These are phyloP conservation scores for Pistacia integerrima DNA, from an alignment of 345 rosid genomes.

Conservation along the genomic window DNA sequence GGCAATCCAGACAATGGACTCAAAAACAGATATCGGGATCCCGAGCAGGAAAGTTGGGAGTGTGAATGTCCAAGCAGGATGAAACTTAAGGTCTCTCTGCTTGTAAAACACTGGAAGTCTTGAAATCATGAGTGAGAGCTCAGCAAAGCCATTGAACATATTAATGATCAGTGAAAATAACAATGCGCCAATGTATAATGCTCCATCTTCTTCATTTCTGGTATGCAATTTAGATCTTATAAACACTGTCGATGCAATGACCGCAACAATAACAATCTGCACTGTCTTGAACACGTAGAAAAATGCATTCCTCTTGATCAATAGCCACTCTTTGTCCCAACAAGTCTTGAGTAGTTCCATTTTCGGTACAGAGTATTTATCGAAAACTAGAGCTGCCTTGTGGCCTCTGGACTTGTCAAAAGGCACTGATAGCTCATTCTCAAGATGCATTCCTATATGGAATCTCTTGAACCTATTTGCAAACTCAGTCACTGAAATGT, in stretches of 20 bases:
- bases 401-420: conserved; percentile 63
- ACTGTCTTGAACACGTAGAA: conserved; percentile 71
- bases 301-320: conserved; percentile 67
- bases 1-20: conserved; percentile 63
- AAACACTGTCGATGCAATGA: conserved; percentile 61
- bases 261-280: conserved; percentile 62
- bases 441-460: conserved; percentile 62
- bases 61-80: conserved; percentile 86
- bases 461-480: conserved; percentile 58
- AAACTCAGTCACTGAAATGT: conserved; percentile 61
- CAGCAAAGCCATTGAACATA: conserved; percentile 89
- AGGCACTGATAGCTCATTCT: conserved; percentile 56
- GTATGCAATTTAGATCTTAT: conserved; percentile 60
- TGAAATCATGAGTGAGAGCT: conserved; percentile 64
- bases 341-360: conserved; percentile 70
- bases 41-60: conserved; percentile 65
- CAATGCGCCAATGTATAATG: conserved; percentile 48
- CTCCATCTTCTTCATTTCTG: conserved; percentile 55
- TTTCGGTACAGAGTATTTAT: conserved; percentile 54
- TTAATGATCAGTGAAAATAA: conserved; percentile 56
- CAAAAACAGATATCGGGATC: conserved; percentile 74
- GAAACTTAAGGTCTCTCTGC: conserved; percentile 84
- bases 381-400: conserved; percentile 68
- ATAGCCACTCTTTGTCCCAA: conserved; percentile 78
- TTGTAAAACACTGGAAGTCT: conserved; percentile 92